Evolutionary conservation across 495 filamentous ascomycete genomes (phyloP), one percentile per base, ranked within the genome.

Genomic region (Penicillium roqueforti): DNA sequence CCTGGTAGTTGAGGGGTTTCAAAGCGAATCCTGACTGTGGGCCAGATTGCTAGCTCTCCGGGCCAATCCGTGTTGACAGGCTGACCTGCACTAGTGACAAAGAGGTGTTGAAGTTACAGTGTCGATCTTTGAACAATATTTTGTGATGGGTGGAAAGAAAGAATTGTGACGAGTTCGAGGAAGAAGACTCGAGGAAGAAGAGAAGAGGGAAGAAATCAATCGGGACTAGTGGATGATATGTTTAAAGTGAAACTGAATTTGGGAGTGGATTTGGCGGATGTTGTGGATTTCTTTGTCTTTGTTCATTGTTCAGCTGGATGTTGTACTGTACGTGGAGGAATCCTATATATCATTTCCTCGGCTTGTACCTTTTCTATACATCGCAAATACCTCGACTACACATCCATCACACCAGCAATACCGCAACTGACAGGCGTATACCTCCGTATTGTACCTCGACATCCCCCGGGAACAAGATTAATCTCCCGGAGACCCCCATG

Each of bases 11-110:
- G 59, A 49, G 47, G 51, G 44, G 32, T 55, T 32, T 28, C 32
- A 28, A 42, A 58, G 40, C 45, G 19, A 56, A 51, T 39, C 53
- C 44, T 45, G 32, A 32, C 40, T 4, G 42, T 54, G 54, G 60
- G 57, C 60, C 57, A 49, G 53, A 56, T 63, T 54, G 57, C 53
- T 63, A 61, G 63, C 56, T 59, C 42, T 58, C 42, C 48, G 48
- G 38, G 11, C 48, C 48, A 51, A 39, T 28, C 48, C 36, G 48
- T 51, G 9, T 28, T 11, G 22, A 49, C n/a, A 22, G 20, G 20
- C 32, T 26, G 31, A 26, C 41, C 8, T 45, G 31, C 42, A 28
- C 41, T 44, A 47, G 29, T 46, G 11, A 46, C 9, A 31, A 29
- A 11, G 43, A 29, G 23, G 13, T 6, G 44, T 32, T 32, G 51